Percentiles rank a stretch among this genome's conserved stretches.
Evolutionary conservation across 345 rosid genomes (phyloP).

Genomic region (Trapa incisa): DNA sequence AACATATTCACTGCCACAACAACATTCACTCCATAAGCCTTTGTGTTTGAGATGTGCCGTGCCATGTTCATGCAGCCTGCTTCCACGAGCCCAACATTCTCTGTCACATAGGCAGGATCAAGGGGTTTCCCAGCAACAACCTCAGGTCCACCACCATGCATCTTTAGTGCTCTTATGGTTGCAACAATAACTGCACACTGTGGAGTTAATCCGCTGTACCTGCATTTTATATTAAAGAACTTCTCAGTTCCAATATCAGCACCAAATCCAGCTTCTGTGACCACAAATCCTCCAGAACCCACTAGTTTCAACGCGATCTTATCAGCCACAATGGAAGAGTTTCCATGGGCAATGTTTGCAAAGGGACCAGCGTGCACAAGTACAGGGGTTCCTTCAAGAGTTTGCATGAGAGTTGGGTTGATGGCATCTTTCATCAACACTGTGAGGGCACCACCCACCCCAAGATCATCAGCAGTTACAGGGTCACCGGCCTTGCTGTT

Average conservation of each 20-base stretch:
- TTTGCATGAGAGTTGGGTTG: slow-evolving; percentile 95
- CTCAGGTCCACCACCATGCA: slow-evolving; percentile 98
- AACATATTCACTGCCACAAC: slow-evolving; percentile 95
- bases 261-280: slow-evolving; percentile 98
- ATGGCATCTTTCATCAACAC: slow-evolving; percentile 97
- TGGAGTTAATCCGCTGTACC: slow-evolving; percentile 76
- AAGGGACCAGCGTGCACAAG: slow-evolving; percentile 98
- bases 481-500: slow-evolving; percentile 93
- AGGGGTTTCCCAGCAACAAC: slow-evolving; percentile 99
- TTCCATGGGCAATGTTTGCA: slow-evolving; percentile 98
- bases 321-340: slow-evolving; percentile 94
- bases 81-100: slow-evolving; percentile 83
- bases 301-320: slow-evolving; percentile 88
- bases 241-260: slow-evolving; percentile 95
- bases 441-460: slow-evolving; percentile 92
- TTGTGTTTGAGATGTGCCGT: slow-evolving; percentile 80
- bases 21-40: slow-evolving; percentile 79
- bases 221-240: slow-evolving; percentile 92
- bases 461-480: slow-evolving; percentile 95
- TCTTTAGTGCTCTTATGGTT: slow-evolving; percentile 91
- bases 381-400: slow-evolving; percentile 97
- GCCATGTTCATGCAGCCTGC: slow-evolving; percentile 92
- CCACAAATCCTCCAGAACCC: slow-evolving; percentile 95
- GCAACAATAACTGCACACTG: slow-evolving; percentile 97
- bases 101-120: slow-evolving; percentile 70